A percentile compares a stretch with the other conserved stretches of the same genome.
These are phyloP conservation scores for Agarophyton chilense DNA, from an alignment of 23 red algal species.

Conservation along the genomic window DNA sequence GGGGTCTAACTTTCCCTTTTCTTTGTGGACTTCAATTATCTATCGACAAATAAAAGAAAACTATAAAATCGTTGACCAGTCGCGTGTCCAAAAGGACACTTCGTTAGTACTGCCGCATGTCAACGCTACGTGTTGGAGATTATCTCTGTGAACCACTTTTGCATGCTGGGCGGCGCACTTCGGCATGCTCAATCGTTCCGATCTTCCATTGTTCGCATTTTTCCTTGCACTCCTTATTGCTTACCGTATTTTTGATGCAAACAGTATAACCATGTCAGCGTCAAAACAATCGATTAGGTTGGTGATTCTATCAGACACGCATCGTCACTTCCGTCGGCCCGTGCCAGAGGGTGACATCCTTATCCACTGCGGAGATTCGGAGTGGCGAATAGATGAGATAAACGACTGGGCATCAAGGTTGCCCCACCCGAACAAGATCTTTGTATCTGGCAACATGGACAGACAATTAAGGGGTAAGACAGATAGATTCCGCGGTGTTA, in stretches of 20 bases:
- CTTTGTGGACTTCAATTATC: no score
- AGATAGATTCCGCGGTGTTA: constrained; percentile 16
- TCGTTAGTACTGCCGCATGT: no score
- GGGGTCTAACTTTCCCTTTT: no score
- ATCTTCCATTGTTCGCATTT: not conserved
- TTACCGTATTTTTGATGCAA: not conserved
- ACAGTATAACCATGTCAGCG: not conserved
- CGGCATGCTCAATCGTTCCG: not conserved
- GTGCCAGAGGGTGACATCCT: constrained; percentile 54
- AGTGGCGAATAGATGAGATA: constrained; percentile 26
- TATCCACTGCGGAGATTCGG: constrained; percentile 61
- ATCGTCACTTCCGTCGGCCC: constrained; percentile 14
- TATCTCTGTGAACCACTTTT: no score
- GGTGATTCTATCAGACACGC: constrained; percentile 67
- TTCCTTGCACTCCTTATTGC: not conserved
- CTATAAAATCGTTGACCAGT: no score
- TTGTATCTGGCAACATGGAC: constrained; percentile 64
- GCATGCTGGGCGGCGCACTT: no score
- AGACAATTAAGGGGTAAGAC: not conserved
- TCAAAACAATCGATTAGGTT: constrained; percentile 36
- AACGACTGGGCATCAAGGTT: constrained; percentile 40
- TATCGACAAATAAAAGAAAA: no score
- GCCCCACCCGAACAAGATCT: constrained; percentile 28
- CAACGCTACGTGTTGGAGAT: no score
- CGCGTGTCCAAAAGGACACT: no score